Conservation (phyloP, 768 basidiomycete species). For the Psilocybe cubensis region DNA sequence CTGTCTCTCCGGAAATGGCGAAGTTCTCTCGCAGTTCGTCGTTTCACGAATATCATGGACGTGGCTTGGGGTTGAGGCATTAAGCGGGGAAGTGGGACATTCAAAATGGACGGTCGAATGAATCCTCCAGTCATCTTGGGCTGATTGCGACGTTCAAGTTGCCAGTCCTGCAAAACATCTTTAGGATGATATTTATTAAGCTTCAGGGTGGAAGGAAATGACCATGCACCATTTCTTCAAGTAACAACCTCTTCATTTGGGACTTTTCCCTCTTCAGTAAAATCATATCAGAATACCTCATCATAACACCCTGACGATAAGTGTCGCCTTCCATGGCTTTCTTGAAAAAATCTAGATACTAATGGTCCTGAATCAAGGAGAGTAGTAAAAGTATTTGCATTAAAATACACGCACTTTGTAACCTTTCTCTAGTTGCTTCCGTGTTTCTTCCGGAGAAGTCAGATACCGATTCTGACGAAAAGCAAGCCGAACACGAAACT, state of each 20-base stretch:
- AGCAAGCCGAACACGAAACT: constrained; percentile 53
- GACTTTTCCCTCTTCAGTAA: constrained; percentile 51
- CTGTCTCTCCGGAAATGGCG: constrained; percentile 41
- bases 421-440: constrained; percentile 47
- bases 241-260: constrained; percentile 47
- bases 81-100: constrained; percentile 78
- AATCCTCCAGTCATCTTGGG: constrained; percentile 75
- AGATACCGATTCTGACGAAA: constrained; percentile 56
- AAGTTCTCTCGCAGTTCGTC: constrained; percentile 39
- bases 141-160: constrained; percentile 56
- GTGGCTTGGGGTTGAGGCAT: constrained; percentile 79
- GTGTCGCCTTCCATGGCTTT: constrained; percentile 57
- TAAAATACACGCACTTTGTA: constrained; percentile 52
- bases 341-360: constrained; percentile 67
- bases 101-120: constrained; percentile 63
- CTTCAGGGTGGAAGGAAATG: neutral
- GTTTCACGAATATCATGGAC: constrained; percentile 65
- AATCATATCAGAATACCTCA: constrained; percentile 64
- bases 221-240: constrained; percentile 54
- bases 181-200: neutral
- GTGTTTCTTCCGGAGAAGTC: constrained; percentile 58
- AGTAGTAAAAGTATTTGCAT: neutral
- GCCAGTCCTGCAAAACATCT: constrained; percentile 45
- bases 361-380: neutral
- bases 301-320: constrained; percentile 47